Evolutionary conservation across 129 eudicot genomes (phyloP).

Genomic region (Escallonia herrerae): DNA sequence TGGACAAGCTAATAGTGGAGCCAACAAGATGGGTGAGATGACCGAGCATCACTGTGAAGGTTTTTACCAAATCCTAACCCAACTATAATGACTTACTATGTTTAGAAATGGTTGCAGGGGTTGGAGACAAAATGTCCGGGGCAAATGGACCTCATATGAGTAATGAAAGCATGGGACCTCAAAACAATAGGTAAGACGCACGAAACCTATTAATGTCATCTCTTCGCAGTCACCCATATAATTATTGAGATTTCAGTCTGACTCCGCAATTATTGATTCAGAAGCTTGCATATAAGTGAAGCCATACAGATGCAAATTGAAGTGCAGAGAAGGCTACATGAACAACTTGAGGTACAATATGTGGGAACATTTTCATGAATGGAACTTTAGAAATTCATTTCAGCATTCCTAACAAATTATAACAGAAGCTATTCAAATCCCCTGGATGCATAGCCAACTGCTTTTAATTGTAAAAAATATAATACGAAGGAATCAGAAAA

Average conservation of each 20-base stretch:
- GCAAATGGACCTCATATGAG: conserved; percentile 37
- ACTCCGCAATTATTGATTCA: conserved; percentile 19
- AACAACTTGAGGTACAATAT: conserved; percentile 88
- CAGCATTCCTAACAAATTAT: background rate
- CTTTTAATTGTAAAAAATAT: background rate
- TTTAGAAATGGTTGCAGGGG: conserved; percentile 28
- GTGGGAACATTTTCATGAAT: background rate
- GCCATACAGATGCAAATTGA: conserved; percentile 87
- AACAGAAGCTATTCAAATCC: background rate
- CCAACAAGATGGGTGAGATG: conserved; percentile 50
- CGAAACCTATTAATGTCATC: background rate
- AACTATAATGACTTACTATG: conserved; percentile 3
- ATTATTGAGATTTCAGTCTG: conserved; percentile 1
- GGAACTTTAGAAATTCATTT: background rate
- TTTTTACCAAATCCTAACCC: background rate
- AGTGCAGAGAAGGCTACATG: conserved; percentile 75
- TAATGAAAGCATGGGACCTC: conserved; percentile 39
- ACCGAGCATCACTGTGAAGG: background rate
- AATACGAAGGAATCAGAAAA: too few species aligned
- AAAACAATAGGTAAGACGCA: conserved; percentile 57
- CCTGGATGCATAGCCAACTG: background rate
- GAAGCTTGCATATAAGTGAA: conserved; percentile 66
- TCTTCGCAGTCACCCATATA: conserved; percentile 7
- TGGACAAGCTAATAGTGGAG: conserved; percentile 53
- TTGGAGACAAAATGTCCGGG: conserved; percentile 35